phyloP scores from a whole-genome alignment of 164 flowering plant species.

The Akebia trifoliata region DNA sequence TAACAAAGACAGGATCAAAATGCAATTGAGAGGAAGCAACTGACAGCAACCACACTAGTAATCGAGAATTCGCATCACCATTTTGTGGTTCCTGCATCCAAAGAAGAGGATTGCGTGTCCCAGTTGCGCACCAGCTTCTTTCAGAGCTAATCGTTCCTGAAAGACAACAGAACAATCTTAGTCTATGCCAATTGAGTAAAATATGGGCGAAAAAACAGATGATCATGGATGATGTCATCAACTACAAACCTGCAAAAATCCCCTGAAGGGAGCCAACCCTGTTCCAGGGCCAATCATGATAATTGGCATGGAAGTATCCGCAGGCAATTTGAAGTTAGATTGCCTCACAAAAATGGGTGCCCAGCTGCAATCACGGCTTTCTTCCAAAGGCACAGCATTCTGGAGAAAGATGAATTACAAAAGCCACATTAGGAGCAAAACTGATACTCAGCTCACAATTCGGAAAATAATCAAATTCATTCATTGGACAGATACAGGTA shows the following conservation, averaged over 20 bases:
- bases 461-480: background rate
- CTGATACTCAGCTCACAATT: background rate
- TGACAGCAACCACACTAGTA: background rate
- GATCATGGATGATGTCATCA: background rate
- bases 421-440: background rate
- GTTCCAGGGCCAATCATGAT: conserved; percentile 99
- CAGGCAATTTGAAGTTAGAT: conserved; percentile 89
- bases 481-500: too few species aligned
- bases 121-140: conserved; percentile 71
- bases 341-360: conserved; percentile 87
- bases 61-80: conserved; percentile 36
- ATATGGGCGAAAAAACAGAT: background rate
- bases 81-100: conserved; percentile 85
- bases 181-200: background rate
- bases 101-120: conserved; percentile 77
- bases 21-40: background rate
- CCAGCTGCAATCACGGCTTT: conserved; percentile 64
- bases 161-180: conserved; percentile 3
- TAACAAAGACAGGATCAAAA: background rate
- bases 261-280: conserved; percentile 98
- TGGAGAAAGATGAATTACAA: conserved; percentile 20
- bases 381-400: conserved; percentile 68
- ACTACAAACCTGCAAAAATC: conserved; percentile 78
- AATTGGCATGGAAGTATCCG: conserved; percentile 68
- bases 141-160: conserved; percentile 87